A percentile compares a stretch with the other conserved stretches of the same genome.
These are phyloP conservation scores for Astrothelium macrocarpum DNA, from an alignment of 495 filamentous ascomycete genomes.

Conservation along the genomic window DNA sequence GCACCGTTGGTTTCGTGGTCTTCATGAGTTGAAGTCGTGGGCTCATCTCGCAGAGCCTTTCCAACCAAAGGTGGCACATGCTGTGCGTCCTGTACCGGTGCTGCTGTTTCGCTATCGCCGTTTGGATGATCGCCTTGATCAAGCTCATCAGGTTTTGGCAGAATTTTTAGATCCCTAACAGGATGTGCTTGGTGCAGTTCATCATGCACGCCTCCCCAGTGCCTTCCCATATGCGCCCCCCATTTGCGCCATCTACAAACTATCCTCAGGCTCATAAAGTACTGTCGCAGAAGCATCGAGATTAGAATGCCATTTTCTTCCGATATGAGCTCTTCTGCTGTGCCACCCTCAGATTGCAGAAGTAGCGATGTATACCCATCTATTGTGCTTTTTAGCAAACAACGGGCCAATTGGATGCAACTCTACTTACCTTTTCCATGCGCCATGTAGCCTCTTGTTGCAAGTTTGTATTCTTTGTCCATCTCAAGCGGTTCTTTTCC, in stretches of 20 bases:
- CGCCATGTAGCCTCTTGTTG: constrained; percentile 76
- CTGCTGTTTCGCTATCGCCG: too few species aligned
- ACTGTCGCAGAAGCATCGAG: constrained; percentile 74
- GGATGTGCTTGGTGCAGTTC: constrained; percentile 38
- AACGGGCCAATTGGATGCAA: not conserved
- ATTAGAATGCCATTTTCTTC: constrained; percentile 83
- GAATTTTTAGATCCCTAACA: constrained; percentile 15
- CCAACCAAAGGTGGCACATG: constrained; percentile 9
- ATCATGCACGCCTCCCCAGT: constrained; percentile 54
- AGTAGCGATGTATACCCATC: constrained; percentile 72
- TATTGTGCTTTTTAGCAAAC: too few species aligned
- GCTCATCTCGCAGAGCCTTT: constrained; percentile 9
- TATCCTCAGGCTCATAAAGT: constrained; percentile 75
- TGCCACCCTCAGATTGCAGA: constrained; percentile 57
- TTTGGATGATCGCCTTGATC: too few species aligned
- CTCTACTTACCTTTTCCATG: constrained; percentile 52
- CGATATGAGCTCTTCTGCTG: constrained; percentile 63
- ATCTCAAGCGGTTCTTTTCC: constrained; percentile 49
- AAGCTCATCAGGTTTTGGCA: constrained; percentile 12
- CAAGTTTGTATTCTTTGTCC: constrained; percentile 52
- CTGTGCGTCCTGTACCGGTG: too few species aligned
- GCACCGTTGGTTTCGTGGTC: not conserved
- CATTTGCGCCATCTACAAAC: constrained; percentile 64
- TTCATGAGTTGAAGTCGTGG: not conserved
- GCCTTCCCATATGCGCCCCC: constrained; percentile 46